A percentile compares a stretch with the other conserved stretches of the same genome.
phyloP scores from a whole-genome alignment of 441 rosid genomes.

The Brassica balearica region DNA sequence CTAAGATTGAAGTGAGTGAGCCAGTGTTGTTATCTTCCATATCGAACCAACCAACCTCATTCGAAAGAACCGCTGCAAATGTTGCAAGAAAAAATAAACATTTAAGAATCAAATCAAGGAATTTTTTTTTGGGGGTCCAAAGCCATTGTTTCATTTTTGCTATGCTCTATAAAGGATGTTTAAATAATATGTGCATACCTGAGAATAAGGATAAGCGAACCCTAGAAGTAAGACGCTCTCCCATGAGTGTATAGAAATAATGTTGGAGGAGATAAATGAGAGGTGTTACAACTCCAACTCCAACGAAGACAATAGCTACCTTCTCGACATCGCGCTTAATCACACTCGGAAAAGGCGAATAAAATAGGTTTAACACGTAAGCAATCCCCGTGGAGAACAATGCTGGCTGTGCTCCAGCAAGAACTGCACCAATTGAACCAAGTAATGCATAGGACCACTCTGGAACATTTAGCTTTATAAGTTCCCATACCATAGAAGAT shows the following conservation, averaged over 20 bases:
- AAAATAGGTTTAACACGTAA: slow-evolving; percentile 68
- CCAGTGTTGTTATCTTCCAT: slow-evolving; percentile 75
- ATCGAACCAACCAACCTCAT: slow-evolving; percentile 89
- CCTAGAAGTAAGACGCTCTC: slow-evolving; percentile 78
- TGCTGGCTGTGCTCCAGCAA: slow-evolving; percentile 74
- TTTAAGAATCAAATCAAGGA: too few species aligned
- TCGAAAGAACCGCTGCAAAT: slow-evolving; percentile 69
- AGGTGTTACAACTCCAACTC: slow-evolving; percentile 54
- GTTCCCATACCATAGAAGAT: slow-evolving; percentile 57
- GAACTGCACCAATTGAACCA: slow-evolving; percentile 76
- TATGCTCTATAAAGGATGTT: background rate
- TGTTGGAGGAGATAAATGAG: slow-evolving; percentile 79
- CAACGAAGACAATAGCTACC: slow-evolving; percentile 57
- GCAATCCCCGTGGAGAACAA: slow-evolving; percentile 76
- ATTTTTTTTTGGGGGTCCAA: too few species aligned
- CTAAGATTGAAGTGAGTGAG: slow-evolving; percentile 64
- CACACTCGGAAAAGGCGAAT: slow-evolving; percentile 49
- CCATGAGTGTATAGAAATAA: slow-evolving; percentile 80
- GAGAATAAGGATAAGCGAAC: slow-evolving; percentile 78
- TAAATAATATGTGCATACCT: slow-evolving; percentile 47
- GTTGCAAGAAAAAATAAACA: background rate
- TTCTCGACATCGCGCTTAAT: slow-evolving; percentile 58
- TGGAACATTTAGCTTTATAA: slow-evolving; percentile 70
- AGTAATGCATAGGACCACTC: slow-evolving; percentile 85
- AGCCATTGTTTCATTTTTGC: too few species aligned